phyloP scores from a whole-genome alignment of 306 rosid genomes.

The Nissolia schottii region DNA sequence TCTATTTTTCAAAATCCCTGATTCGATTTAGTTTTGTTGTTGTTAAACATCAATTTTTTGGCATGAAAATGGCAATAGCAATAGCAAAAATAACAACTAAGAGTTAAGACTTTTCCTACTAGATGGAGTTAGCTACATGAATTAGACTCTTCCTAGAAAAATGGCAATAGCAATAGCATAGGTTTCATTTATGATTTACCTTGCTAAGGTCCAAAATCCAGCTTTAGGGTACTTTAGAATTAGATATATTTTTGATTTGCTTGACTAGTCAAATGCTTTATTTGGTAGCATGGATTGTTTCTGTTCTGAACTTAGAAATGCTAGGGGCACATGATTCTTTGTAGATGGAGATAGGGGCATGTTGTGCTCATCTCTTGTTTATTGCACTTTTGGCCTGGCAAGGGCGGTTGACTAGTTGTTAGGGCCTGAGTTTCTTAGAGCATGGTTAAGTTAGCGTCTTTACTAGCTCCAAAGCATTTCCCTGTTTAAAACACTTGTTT shows the following conservation, averaged over 20 bases:
- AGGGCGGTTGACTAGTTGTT: not conserved
- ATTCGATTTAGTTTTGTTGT: not conserved
- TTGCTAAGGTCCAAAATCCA: not conserved
- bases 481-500: not conserved
- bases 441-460: not conserved
- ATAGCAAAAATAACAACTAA: too few species aligned
- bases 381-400: not conserved
- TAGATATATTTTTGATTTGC: not conserved
- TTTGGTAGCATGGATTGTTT: not conserved
- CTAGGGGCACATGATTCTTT: not conserved
- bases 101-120: not conserved
- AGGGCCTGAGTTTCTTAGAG: not conserved
- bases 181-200: not conserved
- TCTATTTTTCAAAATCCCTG: not conserved
- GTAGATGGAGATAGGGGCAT: slow-evolving; percentile 6
- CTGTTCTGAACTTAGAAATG: not conserved
- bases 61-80: not conserved
- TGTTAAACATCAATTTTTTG: not conserved
- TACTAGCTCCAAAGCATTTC: not conserved
- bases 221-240: not conserved
- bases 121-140: not conserved
- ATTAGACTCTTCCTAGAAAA: too few species aligned
- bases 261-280: not conserved
- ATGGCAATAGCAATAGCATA: not conserved
- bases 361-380: not conserved